Base-by-base conservation (phyloP, 2,329 filamentous ascomycete genomes). In the Pyrenochaeta sp. region DNA sequence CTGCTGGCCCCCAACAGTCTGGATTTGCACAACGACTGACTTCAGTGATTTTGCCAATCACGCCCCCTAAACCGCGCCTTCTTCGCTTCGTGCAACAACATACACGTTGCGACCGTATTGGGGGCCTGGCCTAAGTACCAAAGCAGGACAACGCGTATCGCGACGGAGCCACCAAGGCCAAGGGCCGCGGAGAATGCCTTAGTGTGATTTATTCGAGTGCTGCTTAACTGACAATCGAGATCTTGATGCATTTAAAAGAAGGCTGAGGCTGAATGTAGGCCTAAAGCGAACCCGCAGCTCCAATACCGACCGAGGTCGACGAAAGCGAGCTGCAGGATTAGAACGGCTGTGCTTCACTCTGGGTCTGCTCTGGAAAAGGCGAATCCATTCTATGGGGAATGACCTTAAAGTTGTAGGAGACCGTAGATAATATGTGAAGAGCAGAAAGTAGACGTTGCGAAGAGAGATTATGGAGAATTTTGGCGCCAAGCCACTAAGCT, bases 241-340 rank as follows among this genome's bases (percentile, higher is more conserved):
- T 47, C 12, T n/a, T 19, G 2, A 28, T 4, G 12, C 34, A 24
- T 43, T 32, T 34, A 8, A 27, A 15, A 19, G 24, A 50, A 40
- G 32, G 39, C 15, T 50, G 43, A 49, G 25, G 25, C 13, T 34
- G 34, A 47, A 73, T 77, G 73, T 77, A 65, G 72, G 74, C 75
- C 72, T 75, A 76, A 77, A 77, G 75, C 75, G 75, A 77, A 77
- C 70, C 75, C 71, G 65, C 63, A 72, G 69, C 69, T 70, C 74
- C 72, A 61, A 76, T 66, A 73, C 64, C 67, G 64, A 71, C 72
- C 61, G 48, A 65, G 67, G 71, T 71, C 72, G 68, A 71, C 72
- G 72, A 60, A 66, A 58, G 52, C 64, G 66, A 76, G 63, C 70
- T 69, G 72, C 72, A 76, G 75, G 71, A 77, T 77, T 77, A 77